phyloP scores from a whole-genome alignment of 257 asterid genomes.

The Primulina huaijiensis region DNA sequence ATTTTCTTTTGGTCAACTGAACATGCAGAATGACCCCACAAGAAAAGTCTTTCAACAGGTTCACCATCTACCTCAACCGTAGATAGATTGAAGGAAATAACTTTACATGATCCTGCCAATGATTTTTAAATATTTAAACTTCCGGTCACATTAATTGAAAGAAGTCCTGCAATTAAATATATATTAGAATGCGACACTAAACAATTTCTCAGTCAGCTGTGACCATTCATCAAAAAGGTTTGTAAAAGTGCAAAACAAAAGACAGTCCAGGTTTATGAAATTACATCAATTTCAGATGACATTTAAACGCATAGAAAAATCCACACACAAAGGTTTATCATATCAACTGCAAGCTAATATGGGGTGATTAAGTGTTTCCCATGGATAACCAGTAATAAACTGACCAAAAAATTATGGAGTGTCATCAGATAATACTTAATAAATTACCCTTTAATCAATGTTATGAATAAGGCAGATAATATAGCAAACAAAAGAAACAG shows the following conservation, averaged over 20 bases:
- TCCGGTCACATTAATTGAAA: slow-evolving; percentile 64
- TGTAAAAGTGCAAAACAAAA: slow-evolving; percentile 1
- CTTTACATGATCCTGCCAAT: slow-evolving; percentile 72
- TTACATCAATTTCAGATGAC: background rate
- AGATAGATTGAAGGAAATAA: slow-evolving; percentile 39
- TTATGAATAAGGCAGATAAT: background rate
- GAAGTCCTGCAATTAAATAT: slow-evolving; percentile 64
- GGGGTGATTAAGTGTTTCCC: background rate
- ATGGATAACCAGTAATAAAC: background rate
- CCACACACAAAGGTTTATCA: background rate
- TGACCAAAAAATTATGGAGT: background rate
- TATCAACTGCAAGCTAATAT: background rate
- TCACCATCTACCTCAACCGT: slow-evolving; percentile 53
- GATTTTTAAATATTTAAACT: slow-evolving; percentile 71
- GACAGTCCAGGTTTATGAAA: background rate
- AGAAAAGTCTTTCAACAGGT: slow-evolving; percentile 79
- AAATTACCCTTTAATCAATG: background rate
- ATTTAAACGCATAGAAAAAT: slow-evolving; percentile 1
- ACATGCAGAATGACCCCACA: slow-evolving; percentile 95
- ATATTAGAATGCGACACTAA: slow-evolving; percentile 39
- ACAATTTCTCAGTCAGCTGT: slow-evolving; percentile 22
- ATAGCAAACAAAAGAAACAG: background rate
- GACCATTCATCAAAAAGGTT: slow-evolving; percentile 23
- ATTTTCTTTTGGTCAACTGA: slow-evolving; percentile 47
- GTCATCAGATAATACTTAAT: background rate